These are phyloP conservation scores for Nitzschia sp. DNA, from an alignment of 108 stramenopile genomes.

Conservation along the genomic window DNA sequence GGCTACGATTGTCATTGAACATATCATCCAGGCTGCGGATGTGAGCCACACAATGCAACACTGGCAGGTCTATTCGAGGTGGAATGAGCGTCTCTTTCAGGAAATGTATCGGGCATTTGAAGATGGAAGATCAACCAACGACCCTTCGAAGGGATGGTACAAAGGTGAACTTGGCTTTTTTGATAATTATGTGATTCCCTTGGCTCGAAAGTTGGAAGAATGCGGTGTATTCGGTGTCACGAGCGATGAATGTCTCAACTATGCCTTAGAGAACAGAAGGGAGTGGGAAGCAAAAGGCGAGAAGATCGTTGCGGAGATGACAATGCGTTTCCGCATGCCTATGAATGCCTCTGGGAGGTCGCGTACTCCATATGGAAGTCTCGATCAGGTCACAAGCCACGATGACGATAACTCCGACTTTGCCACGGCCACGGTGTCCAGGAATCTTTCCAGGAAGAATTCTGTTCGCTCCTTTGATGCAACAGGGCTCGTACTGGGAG, in stretches of 20 bases:
- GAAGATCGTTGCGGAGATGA: conserved; percentile 17
- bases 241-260: conserved; percentile 26
- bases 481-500: too few relatives aligned
- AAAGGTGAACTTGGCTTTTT: conserved; percentile 35
- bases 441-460: too few relatives aligned
- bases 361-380: too few relatives aligned
- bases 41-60: conserved; percentile 27
- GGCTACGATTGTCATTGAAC: conserved; percentile 46
- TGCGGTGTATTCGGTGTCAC: conserved; percentile 25
- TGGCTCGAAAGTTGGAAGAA: conserved; percentile 26
- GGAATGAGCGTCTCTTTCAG: conserved; percentile 28
- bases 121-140: conserved; percentile 19
- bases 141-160: conserved; percentile 35
- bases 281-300: conserved; percentile 25
- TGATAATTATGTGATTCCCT: conserved; percentile 28
- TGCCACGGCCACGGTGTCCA: too few relatives aligned
- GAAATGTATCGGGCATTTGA: conserved; percentile 27
- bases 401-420: too few relatives aligned
- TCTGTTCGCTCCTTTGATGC: too few relatives aligned
- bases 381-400: too few relatives aligned
- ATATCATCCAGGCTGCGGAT: conserved; percentile 45
- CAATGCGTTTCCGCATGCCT: not conserved
- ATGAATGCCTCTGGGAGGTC: too few relatives aligned
- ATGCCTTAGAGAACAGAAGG: conserved; percentile 20
- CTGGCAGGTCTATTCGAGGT: conserved; percentile 33